Percentiles rank a stretch among this genome's conserved stretches.
Conservation (phyloP, 1,284 basidiomycete genomes). For the Sporisorium exsertum region DNA sequence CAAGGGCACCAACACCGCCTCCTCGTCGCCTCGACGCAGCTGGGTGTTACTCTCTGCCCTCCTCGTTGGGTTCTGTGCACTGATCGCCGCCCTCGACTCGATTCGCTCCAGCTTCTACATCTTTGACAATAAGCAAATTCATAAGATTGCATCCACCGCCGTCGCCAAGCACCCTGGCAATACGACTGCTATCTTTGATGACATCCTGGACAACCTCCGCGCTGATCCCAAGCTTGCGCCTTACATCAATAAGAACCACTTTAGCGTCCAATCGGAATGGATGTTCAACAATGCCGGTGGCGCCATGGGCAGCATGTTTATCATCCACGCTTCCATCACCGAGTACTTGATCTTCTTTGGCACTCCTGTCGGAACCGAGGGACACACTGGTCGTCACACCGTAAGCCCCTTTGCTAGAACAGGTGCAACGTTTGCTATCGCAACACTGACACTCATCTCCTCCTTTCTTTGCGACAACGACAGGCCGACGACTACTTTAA, state of each 20-base stretch:
- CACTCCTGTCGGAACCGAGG: conserved; percentile 94
- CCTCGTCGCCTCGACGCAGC: conserved; percentile 17
- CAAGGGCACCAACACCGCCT: conserved; percentile 10
- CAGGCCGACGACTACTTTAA: conserved; percentile 95
- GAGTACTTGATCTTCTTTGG: conserved; percentile 86
- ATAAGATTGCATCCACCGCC: conserved; percentile 53
- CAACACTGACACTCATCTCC: not conserved
- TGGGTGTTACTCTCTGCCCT: conserved; percentile 34
- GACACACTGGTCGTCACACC: conserved; percentile 91
- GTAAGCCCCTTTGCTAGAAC: conserved; percentile 25
- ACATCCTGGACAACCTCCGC: conserved; percentile 57
- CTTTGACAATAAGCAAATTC: conserved; percentile 60
- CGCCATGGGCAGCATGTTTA: conserved; percentile 96
- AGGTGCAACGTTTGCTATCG: not conserved
- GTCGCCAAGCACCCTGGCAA: conserved; percentile 57
- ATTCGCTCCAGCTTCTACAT: conserved; percentile 59
- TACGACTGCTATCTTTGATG: conserved; percentile 62
- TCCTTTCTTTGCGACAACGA: not conserved
- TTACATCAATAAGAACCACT: conserved; percentile 61
- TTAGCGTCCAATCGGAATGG: conserved; percentile 78
- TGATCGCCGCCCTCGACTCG: conserved; percentile 39
- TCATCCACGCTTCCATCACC: conserved; percentile 93
- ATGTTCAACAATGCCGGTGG: conserved; percentile 98
- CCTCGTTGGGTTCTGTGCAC: conserved; percentile 35
- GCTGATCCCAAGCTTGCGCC: conserved; percentile 57